phyloP scores from a whole-genome alignment of 2,329 filamentous ascomycete species.

The Calonectria multiphialidica region DNA sequence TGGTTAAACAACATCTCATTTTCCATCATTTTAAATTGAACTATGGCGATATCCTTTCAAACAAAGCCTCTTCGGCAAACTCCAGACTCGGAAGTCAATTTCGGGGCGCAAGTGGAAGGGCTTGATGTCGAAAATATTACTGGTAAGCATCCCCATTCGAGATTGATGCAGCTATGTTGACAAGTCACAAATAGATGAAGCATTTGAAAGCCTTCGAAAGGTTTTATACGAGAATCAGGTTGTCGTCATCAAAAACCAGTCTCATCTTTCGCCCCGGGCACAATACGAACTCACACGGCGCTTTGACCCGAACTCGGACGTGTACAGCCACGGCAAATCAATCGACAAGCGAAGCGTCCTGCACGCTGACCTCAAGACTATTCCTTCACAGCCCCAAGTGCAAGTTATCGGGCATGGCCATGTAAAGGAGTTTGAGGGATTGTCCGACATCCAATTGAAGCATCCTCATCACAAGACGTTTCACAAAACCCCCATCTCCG shows the following conservation, averaged over 20 bases:
- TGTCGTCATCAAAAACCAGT: constrained; percentile 23
- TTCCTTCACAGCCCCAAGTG: constrained; percentile 7
- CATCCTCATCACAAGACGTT: constrained; percentile 11
- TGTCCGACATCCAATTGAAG: not conserved
- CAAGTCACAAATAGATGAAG: not conserved
- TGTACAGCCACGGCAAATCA: constrained; percentile 8
- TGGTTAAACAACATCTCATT: not conserved
- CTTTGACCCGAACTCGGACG: not conserved
- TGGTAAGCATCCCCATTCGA: not conserved
- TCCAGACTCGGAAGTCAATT: not conserved
- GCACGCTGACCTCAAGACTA: constrained; percentile 8
- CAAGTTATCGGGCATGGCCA: constrained; percentile 11
- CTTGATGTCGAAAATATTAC: constrained; percentile 6
- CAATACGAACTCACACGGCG: constrained; percentile 15
- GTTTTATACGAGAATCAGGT: constrained; percentile 20
- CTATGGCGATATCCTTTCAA: not conserved
- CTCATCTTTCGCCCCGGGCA: constrained; percentile 8
- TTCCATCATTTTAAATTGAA: not conserved
- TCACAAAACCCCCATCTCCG: not conserved
- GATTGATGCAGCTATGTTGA: not conserved
- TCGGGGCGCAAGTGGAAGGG: not conserved
- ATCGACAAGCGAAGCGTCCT: constrained; percentile 12
- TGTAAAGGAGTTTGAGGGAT: constrained; percentile 9
- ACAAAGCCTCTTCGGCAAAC: not conserved
- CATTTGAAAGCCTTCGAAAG: constrained; percentile 3